Conservation (phyloP, 1,139 yeast species). For the Suhomyces ambrosiae region DNA sequence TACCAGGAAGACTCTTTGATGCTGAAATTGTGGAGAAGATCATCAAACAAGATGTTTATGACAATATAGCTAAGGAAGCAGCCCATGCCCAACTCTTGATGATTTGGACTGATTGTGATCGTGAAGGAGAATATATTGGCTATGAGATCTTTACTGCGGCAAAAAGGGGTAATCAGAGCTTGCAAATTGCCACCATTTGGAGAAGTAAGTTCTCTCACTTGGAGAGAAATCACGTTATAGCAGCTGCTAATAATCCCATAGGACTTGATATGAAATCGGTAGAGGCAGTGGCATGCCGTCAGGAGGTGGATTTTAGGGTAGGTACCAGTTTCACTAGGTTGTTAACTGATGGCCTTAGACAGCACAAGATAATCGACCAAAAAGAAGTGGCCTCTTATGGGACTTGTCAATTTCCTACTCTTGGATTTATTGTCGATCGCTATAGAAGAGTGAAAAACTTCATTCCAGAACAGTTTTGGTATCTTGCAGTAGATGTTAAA, state of each 20-base stretch:
- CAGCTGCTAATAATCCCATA: constrained; percentile 73
- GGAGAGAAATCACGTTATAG: constrained; percentile 69
- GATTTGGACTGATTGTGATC: constrained; percentile 99
- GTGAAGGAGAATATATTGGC: constrained; percentile 97
- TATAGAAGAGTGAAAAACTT: constrained; percentile 74
- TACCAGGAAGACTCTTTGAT: constrained; percentile 64
- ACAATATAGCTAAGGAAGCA: constrained; percentile 74
- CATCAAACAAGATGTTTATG: constrained; percentile 52
- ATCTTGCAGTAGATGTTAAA: constrained; percentile 53
- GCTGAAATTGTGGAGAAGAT: constrained; percentile 60
- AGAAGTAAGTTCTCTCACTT: constrained; percentile 88
- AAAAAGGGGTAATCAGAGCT: constrained; percentile 47
- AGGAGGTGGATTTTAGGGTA: constrained; percentile 84
- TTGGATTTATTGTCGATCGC: constrained; percentile 96
- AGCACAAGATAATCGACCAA: constrained; percentile 24
- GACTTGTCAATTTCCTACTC: constrained; percentile 94
- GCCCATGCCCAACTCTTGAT: constrained; percentile 60
- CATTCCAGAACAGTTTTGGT: constrained; percentile 81
- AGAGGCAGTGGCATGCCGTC: constrained; percentile 81
- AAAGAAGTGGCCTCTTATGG: constrained; percentile 68
- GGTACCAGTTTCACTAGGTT: constrained; percentile 90
- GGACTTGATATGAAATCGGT: constrained; percentile 69
- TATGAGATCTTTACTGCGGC: constrained; percentile 80
- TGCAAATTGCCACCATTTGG: constrained; percentile 52
- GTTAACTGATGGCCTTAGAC: constrained; percentile 54